A percentile compares a stretch with the other conserved stretches of the same genome.
Evolutionary conservation across 257 asterid species (phyloP).

Genomic region (Lavandula angustifolia): DNA sequence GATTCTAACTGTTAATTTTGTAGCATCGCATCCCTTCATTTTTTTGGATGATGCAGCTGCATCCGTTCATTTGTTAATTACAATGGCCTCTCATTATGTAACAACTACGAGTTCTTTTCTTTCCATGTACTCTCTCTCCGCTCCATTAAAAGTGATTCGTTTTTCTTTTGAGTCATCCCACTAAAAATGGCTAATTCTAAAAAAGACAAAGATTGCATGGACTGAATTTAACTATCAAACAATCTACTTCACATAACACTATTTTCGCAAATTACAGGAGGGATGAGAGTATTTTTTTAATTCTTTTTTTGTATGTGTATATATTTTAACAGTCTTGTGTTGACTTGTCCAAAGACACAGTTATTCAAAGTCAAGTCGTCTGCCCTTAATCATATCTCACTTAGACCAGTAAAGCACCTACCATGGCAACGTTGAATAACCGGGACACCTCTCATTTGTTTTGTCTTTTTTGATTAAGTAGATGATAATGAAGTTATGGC

Average conservation of each 20-base stretch:
- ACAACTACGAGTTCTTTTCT: not conserved
- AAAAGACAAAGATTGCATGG: too few species aligned
- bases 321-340: not conserved
- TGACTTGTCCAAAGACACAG: not conserved
- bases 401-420: not conserved
- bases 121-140: not conserved
- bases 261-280: too few species aligned
- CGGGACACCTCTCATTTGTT: not conserved
- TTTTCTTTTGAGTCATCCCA: too few species aligned
- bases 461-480: not conserved
- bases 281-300: too few species aligned
- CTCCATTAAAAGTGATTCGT: too few species aligned
- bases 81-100: not conserved
- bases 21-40: too few species aligned
- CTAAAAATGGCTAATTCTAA: too few species aligned
- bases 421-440: not conserved
- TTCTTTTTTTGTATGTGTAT: not conserved
- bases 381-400: not conserved
- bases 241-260: too few species aligned
- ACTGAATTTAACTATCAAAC: too few species aligned
- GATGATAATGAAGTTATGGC: not conserved
- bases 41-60: too few species aligned
- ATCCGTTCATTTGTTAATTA: not conserved
- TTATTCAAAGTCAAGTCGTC: slow-evolving; percentile 7
- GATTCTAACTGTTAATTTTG: too few species aligned